Evolutionary conservation across 31 red algal species (phyloP).

Genomic region (Bonnemaisonia californica): DNA sequence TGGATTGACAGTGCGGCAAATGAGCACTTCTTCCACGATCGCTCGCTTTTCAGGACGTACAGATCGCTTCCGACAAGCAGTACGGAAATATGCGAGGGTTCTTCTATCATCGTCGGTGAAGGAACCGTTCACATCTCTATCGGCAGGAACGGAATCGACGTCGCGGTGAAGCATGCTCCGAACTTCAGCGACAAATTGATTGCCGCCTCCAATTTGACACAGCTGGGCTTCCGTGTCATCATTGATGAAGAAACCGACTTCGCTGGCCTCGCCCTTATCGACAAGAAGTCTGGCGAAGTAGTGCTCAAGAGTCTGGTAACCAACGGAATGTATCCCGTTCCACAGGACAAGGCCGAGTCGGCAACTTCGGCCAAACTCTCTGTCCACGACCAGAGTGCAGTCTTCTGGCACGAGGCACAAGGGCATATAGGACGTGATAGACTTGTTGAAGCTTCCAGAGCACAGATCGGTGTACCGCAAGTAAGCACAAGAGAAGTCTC

Average conservation of each 20-base stretch:
- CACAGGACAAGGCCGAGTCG: neutral
- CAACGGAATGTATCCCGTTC: constrained; percentile 19
- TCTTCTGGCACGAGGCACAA: neutral
- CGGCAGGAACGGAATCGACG: neutral
- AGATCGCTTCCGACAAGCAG: neutral
- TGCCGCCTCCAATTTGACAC: neutral
- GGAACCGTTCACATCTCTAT: neutral
- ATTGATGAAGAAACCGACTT: neutral
- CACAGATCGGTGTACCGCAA: neutral
- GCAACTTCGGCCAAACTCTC: neutral
- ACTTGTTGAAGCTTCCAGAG: neutral
- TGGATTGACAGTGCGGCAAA: constrained; percentile 6
- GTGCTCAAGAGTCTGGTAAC: constrained; percentile 6
- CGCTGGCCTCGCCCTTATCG: neutral
- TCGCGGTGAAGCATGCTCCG: neutral
- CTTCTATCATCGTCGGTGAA: neutral
- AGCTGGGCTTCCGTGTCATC: neutral
- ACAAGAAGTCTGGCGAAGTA: neutral
- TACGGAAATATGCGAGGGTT: neutral
- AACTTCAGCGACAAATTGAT: neutral
- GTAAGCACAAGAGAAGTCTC: neutral
- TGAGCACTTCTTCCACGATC: neutral
- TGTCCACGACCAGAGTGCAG: neutral
- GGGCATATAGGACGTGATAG: neutral
- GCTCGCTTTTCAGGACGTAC: constrained; percentile 3